Evolutionary conservation across 2,329 filamentous ascomycete species (phyloP).

Genomic region (Neofusicoccum laricinum): DNA sequence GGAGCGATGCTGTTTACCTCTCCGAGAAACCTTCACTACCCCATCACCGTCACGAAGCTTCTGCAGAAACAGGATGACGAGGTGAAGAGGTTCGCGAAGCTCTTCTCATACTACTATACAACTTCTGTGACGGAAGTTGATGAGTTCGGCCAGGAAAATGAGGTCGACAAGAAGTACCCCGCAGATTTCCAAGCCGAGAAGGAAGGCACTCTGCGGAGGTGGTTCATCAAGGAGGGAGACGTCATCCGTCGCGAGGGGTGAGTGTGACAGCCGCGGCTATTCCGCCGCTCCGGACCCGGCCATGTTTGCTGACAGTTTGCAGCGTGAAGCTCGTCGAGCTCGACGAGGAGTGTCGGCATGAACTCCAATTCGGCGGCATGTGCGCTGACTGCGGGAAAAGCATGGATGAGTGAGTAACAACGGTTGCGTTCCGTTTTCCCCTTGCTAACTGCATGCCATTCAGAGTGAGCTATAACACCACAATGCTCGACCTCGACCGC

Average conservation of each 20-base stretch:
- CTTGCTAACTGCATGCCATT: background rate
- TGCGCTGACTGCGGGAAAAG: conserved; percentile 93
- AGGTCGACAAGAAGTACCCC: conserved; percentile 67
- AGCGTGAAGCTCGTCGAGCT: conserved; percentile 67
- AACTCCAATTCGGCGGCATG: conserved; percentile 84
- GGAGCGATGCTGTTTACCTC: conserved; percentile 49
- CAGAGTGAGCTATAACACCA: conserved; percentile 73
- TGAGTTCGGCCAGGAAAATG: conserved; percentile 70
- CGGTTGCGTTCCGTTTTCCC: background rate
- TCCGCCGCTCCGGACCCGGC: background rate
- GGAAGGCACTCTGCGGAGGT: conserved; percentile 74
- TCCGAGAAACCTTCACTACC: conserved; percentile 69
- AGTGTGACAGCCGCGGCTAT: background rate
- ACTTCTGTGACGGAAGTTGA: conserved; percentile 66
- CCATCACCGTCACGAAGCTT: conserved; percentile 85
- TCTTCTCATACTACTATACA: conserved; percentile 86
- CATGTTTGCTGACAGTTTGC: conserved; percentile 16
- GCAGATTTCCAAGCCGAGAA: conserved; percentile 79
- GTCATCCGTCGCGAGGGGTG: conserved; percentile 36
- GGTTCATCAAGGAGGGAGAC: conserved; percentile 68
- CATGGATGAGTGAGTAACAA: conserved; percentile 70
- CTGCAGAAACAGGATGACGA: conserved; percentile 72
- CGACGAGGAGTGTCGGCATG: conserved; percentile 87
- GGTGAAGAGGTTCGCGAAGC: conserved; percentile 70
- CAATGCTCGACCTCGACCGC: conserved; percentile 73